Evolutionary conservation across 1,284 basidiomycete genomes (phyloP).

Genomic region (Ustilago lituana): DNA sequence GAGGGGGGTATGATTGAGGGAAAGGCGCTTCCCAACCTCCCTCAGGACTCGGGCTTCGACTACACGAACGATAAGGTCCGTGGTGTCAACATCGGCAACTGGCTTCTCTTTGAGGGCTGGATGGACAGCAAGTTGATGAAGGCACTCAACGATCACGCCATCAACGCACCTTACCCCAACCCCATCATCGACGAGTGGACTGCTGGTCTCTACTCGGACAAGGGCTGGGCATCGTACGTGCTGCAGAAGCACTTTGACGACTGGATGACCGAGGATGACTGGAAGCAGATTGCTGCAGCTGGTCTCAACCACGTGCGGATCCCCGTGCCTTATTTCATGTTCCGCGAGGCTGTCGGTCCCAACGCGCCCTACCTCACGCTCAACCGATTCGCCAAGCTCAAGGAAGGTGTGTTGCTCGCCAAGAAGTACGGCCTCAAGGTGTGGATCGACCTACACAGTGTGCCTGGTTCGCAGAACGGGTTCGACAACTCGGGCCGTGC

Average conservation of each 20-base stretch:
- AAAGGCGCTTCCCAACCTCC: constrained; percentile 34
- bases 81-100: constrained; percentile 65
- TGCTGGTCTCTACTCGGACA: constrained; percentile 74
- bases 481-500: constrained; percentile 75
- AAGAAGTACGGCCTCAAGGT: constrained; percentile 79
- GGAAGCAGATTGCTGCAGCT: constrained; percentile 72
- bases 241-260: constrained; percentile 77
- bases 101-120: constrained; percentile 63
- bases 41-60: constrained; percentile 52
- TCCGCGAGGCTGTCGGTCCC: constrained; percentile 84
- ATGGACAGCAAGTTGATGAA: constrained; percentile 70
- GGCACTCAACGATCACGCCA: constrained; percentile 55
- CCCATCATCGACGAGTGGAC: constrained; percentile 82
- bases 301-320: constrained; percentile 78
- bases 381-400: constrained; percentile 73
- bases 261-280: constrained; percentile 82
- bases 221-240: constrained; percentile 48
- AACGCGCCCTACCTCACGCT: constrained; percentile 88
- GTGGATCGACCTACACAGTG: constrained; percentile 76
- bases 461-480: constrained; percentile 69
- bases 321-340: constrained; percentile 80
- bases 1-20: constrained; percentile 19
- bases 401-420: constrained; percentile 80
- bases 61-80: constrained; percentile 55
- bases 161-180: constrained; percentile 54